Conservation (phyloP, 2,329 filamentous ascomycete genomes). For the Xylariomycetidae sp. region DNA sequence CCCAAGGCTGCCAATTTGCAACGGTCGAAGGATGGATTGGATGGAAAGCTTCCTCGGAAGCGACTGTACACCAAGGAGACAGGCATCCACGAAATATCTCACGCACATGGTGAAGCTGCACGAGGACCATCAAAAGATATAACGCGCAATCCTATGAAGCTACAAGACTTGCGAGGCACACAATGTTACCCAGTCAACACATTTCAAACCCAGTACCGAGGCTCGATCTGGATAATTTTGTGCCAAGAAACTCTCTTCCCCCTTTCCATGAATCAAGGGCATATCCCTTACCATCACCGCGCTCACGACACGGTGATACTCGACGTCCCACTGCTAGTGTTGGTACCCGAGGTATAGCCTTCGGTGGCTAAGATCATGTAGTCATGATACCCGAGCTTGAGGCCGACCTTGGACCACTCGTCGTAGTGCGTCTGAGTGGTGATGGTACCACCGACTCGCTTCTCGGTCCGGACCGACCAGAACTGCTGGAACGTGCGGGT, state of each 20-base stretch:
- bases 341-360: slow-evolving; percentile 41
- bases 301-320: slow-evolving; percentile 13
- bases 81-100: no score
- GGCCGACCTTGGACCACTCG: slow-evolving; percentile 45
- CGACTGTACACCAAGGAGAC: no score
- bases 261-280: background rate
- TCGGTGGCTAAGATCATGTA: slow-evolving; percentile 39
- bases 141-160: no score
- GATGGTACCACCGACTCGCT: slow-evolving; percentile 49
- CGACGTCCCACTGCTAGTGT: slow-evolving; percentile 22
- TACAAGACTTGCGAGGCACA: no score
- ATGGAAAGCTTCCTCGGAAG: no score
- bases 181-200: no score
- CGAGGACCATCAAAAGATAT: no score
- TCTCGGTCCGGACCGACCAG: slow-evolving; percentile 42
- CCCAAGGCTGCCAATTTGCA: no score
- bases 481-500: slow-evolving; percentile 51
- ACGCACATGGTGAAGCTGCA: no score
- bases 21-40: no score
- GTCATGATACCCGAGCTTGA: slow-evolving; percentile 45
- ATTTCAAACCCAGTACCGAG: no score
- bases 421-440: slow-evolving; percentile 49
- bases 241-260: background rate
- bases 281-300: no score
- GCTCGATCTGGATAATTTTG: background rate